A percentile compares a stretch with the other conserved stretches of the same genome.
These are phyloP conservation scores for Irpex sp. DNA, from an alignment of 1,284 basidiomycete genomes.

Conservation along the genomic window DNA sequence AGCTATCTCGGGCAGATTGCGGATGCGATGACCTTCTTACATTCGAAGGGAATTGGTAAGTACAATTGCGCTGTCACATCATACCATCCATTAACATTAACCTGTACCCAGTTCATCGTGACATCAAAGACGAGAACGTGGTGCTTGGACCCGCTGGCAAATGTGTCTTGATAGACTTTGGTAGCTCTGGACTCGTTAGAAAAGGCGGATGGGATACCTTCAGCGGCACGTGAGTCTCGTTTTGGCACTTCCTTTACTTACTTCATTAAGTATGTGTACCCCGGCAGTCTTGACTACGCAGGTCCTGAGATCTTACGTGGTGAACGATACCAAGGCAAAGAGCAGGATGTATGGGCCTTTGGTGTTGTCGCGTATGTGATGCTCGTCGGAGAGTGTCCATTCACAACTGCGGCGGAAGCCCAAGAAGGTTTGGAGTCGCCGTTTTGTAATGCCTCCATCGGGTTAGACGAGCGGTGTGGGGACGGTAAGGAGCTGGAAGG, in stretches of 20 bases:
- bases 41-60: conserved; percentile 84
- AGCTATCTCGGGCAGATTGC: conserved; percentile 93
- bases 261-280: conserved; percentile 11
- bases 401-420: conserved; percentile 82
- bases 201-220: conserved; percentile 93
- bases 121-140: conserved; percentile 99
- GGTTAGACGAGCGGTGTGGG: conserved; percentile 71
- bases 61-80: conserved; percentile 5
- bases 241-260: conserved; percentile 11
- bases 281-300: conserved; percentile 86
- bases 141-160: conserved; percentile 69
- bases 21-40: conserved; percentile 89
- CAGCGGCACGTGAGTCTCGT: conserved; percentile 76
- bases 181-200: conserved; percentile 86
- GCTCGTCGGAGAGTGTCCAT: conserved; percentile 93
- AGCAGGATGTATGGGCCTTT: conserved; percentile 98
- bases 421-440: conserved; percentile 75
- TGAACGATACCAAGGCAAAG: conserved; percentile 92
- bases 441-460: conserved; percentile 67
- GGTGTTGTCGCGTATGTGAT: conserved; percentile 98
- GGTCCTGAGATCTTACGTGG: conserved; percentile 96
- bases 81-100: conserved; percentile 6
- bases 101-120: conserved; percentile 78
- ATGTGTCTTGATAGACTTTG: conserved; percentile 96
- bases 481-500: conserved; percentile 70